Conservation (phyloP, 306 rosid species). For the Rosa rugosa region DNA sequence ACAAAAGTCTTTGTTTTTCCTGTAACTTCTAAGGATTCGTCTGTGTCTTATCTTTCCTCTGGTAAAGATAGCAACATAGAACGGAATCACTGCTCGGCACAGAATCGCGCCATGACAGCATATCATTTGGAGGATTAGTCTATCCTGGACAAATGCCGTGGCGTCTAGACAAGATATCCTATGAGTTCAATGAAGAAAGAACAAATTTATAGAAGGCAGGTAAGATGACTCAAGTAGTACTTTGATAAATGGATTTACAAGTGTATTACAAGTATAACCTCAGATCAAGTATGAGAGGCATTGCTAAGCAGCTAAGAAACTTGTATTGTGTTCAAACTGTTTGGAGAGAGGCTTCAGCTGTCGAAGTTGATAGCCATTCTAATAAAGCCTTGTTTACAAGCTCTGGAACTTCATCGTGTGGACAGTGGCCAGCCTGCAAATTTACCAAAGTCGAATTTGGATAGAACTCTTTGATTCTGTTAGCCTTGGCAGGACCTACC, state of each 20-base stretch:
- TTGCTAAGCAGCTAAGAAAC: conserved; percentile 5
- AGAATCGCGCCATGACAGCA: background rate
- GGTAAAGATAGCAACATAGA: background rate
- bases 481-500: conserved; percentile 93
- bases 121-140: background rate
- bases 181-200: background rate
- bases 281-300: background rate
- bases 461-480: conserved; percentile 69
- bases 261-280: conserved; percentile 15
- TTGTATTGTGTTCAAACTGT: conserved; percentile 31
- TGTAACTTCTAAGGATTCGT: conserved; percentile 25
- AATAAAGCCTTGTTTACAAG: conserved; percentile 72
- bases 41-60: background rate
- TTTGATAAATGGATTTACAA: conserved; percentile 20
- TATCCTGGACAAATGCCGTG: too few species aligned
- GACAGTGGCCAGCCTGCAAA: conserved; percentile 93
- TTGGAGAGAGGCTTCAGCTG: conserved; percentile 50
- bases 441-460: conserved; percentile 69
- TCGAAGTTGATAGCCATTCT: conserved; percentile 64
- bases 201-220: background rate
- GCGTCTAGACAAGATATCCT: background rate
- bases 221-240: background rate
- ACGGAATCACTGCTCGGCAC: conserved; percentile 1
- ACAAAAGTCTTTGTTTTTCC: conserved; percentile 7
- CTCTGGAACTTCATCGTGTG: conserved; percentile 86